Evolutionary conservation across 176 grass and related monocot species (phyloP), one percentile per base, ranked within the genome.

Genomic region (Lolium perenne): DNA sequence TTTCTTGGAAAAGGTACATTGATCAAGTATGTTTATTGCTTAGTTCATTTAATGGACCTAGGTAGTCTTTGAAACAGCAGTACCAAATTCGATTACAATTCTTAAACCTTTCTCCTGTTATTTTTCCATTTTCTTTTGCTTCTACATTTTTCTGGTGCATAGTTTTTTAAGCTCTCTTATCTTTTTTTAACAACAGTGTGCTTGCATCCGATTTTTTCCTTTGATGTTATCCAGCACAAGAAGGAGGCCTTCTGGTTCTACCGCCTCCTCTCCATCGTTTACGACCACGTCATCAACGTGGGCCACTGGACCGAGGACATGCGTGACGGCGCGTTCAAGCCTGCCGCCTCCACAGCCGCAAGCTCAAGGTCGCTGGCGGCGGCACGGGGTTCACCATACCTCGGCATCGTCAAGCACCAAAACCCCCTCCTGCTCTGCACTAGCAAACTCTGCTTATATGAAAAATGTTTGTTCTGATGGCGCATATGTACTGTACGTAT

Each of bases 161-260:
- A 57, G 10, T 17, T 77, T 77, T 57, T 1, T 77, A 77, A 55
- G 32, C 50, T n/a, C 50, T 55, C 13, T 35, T 35, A 55, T 32
- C 26, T 12, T 56, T 40, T 38, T 38, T 38, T 57, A 11, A 56
- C 25, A 65, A 29, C 22, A 13, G 2, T 45, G 41, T 45, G 41
- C 41, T 45, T 45, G 41, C 41, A 45, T 45, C 5, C 41, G 32
- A 35, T 35, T 35, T 35, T 35, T 35, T 35, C 32, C 32, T 35
- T 35, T 35, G 32, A 35, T 35, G 32, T 35, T 35, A 99, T 99
- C 79, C 94, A 97, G 86, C 97, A 97, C 94, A 99, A 99, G 83
- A 91, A 99, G 90, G 94, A 99, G 87, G 97, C 97, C n/a, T 94
- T 99, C 85, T 99, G 97, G 97, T 99, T 99, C 92, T 99, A 99